Evolutionary conservation across 2,329 filamentous ascomycete genomes (phyloP), one percentile per base, ranked within the genome.

Genomic region (Aspergillus melleus): DNA sequence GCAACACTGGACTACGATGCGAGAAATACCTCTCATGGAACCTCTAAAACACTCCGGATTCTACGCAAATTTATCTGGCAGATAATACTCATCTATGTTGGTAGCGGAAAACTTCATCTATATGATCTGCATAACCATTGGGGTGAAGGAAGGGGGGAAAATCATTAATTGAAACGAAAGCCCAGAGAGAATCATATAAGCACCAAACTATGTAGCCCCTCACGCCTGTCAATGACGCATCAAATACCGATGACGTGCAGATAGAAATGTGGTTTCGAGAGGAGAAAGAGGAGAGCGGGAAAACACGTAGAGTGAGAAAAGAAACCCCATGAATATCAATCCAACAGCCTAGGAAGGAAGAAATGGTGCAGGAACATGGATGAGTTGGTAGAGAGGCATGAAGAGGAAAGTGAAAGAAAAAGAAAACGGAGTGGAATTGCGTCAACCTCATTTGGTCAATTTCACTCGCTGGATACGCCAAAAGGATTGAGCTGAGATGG

Each of bases 281-380:
- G 42, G 50, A 52, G 47, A 52, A 58, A 63, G 57, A 52, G 54
- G 24, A 60, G 54, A 56, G 56, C 22, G 46, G 55, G 54, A 61
- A 46, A 55, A 46, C 63, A 58, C 60, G 61, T 56, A 47, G 32
- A 24, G 49, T 47, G 51, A 52, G 32, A 47, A 59, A 61, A 44
- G 52, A 58, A 53, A 55, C 58, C 58, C 65, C 65, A 63, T 65
- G 39, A 61, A 65, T 62, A 68, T 61, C 67, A 63, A 55, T 54
- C 60, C 60, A 65, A 63, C 49, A 63, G 57, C 51, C 61, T 59
- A 66, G 53, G 46, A 58, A 52, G 47, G 54, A 36, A 61, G 57
- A n/a, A 49, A 32, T 54, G 47, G 26, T 56, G 59, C 39, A 68
- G 66, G 64, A 66, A 62, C 63, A 16, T 84, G 80, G 81, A 74